A percentile compares a stretch with the other conserved stretches of the same genome.
Evolutionary conservation across 2,329 filamentous ascomycete species (phyloP).

Genomic region (Fusarium graminum): DNA sequence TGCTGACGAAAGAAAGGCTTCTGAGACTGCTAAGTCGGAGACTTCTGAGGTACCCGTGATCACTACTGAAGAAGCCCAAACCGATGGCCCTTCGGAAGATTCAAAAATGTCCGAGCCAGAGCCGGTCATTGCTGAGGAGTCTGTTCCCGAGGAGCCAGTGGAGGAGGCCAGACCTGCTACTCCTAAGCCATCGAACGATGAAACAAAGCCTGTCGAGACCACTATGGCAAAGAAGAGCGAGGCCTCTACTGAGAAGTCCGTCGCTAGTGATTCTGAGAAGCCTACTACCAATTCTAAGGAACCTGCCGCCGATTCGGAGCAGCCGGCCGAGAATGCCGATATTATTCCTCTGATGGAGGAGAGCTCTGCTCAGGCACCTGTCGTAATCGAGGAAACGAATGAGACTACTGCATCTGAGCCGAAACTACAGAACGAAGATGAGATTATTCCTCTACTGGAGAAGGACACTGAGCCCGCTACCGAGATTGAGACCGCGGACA

Average conservation of each 20-base stretch:
- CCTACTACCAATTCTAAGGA: not conserved
- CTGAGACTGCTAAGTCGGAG: slow-evolving; percentile 19
- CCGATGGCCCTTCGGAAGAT: slow-evolving; percentile 1
- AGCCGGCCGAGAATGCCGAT: slow-evolving; percentile 19
- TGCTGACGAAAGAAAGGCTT: slow-evolving; percentile 12
- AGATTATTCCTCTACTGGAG: slow-evolving; percentile 33
- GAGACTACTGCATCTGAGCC: slow-evolving; percentile 14
- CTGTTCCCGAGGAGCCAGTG: slow-evolving; percentile 6
- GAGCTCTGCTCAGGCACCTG: slow-evolving; percentile 18
- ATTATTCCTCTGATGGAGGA: slow-evolving; percentile 34
- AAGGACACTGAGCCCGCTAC: slow-evolving; percentile 18
- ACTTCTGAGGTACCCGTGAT: slow-evolving; percentile 14
- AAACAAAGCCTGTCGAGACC: slow-evolving; percentile 14
- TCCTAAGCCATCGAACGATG: slow-evolving; percentile 14
- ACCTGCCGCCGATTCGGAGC: slow-evolving; percentile 4
- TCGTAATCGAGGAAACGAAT: slow-evolving; percentile 26
- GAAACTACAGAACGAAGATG: slow-evolving; percentile 8
- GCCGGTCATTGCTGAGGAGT: slow-evolving; percentile 21
- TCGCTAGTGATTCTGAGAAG: slow-evolving; percentile 16
- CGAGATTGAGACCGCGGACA: slow-evolving; percentile 11
- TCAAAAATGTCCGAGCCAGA: slow-evolving; percentile 13
- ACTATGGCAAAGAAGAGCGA: slow-evolving; percentile 27
- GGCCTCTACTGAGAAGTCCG: slow-evolving; percentile 12
- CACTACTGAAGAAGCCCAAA: slow-evolving; percentile 7
- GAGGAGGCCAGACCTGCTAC: slow-evolving; percentile 12